Evolutionary conservation across 2,329 filamentous ascomycete genomes (phyloP).

Genomic region (Ophiostoma sp.): DNA sequence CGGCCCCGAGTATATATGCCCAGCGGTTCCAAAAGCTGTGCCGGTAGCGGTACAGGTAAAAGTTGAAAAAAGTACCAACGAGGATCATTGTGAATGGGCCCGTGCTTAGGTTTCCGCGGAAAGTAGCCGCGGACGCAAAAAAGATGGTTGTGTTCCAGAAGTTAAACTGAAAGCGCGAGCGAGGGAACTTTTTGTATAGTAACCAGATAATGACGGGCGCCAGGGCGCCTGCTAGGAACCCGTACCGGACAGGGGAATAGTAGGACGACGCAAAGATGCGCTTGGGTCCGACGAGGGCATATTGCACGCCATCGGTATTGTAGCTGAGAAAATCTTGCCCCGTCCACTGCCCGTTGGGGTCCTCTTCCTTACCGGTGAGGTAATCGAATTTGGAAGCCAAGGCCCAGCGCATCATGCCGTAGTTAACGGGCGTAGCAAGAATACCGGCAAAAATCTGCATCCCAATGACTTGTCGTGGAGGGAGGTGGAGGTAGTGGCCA

Average conservation of each 20-base stretch:
- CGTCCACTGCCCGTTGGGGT: constrained; percentile 31
- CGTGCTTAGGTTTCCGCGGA: constrained; percentile 30
- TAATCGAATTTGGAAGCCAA: constrained; percentile 29
- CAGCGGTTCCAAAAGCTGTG: constrained; percentile 30
- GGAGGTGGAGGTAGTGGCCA: constrained; percentile 29
- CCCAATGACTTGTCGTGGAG: constrained; percentile 31
- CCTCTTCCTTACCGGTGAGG: constrained; percentile 24
- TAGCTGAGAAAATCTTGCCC: constrained; percentile 29
- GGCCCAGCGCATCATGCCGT: constrained; percentile 31
- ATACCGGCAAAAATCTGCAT: constrained; percentile 31
- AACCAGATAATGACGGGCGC: constrained; percentile 28
- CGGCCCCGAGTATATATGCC: constrained; percentile 30
- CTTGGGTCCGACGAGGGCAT: constrained; percentile 30
- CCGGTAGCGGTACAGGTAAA: constrained; percentile 29
- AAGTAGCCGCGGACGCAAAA: constrained; percentile 29
- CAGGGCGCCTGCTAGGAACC: constrained; percentile 29
- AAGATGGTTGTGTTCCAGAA: constrained; percentile 33
- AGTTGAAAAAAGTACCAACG: constrained; percentile 30
- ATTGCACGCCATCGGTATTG: constrained; percentile 30
- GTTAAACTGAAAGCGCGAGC: constrained; percentile 25
- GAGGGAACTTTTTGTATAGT: constrained; percentile 29
- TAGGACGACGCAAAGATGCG: constrained; percentile 29
- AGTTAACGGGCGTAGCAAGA: constrained; percentile 30
- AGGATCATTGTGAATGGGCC: constrained; percentile 29
- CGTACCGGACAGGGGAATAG: constrained; percentile 29